These are phyloP conservation scores for Piedraia hortae DNA, from an alignment of 2,329 filamentous ascomycete species.

Conservation along the genomic window DNA sequence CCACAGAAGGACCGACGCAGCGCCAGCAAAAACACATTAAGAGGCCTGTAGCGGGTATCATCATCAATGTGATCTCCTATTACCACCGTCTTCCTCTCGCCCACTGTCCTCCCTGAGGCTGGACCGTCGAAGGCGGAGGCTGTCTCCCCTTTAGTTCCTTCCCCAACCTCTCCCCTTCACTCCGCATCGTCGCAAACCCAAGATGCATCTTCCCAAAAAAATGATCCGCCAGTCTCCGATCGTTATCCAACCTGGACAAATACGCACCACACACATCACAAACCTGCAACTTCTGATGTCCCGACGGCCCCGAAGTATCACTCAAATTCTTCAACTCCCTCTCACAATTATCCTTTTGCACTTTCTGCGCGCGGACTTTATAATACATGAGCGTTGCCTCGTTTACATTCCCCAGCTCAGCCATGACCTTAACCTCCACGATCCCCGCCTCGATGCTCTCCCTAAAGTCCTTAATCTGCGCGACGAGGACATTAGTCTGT, in stretches of 20 bases:
- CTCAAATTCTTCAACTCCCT: slow-evolving; percentile 69
- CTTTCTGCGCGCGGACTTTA: slow-evolving; percentile 53
- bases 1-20: slow-evolving; percentile 32
- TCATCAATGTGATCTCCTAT: no score
- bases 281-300: slow-evolving; percentile 93
- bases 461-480: slow-evolving; percentile 56
- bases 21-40: slow-evolving; percentile 46
- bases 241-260: slow-evolving; percentile 74
- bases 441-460: slow-evolving; percentile 57
- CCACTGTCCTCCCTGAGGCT: no score
- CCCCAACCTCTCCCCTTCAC: slow-evolving; percentile 63
- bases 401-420: slow-evolving; percentile 53
- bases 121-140: no score
- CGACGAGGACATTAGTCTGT: slow-evolving; percentile 74
- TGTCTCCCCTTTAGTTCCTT: slow-evolving; percentile 57
- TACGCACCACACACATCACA: slow-evolving; percentile 97
- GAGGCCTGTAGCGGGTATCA: no score
- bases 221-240: slow-evolving; percentile 76
- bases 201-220: slow-evolving; percentile 99
- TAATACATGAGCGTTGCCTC: slow-evolving; percentile 69
- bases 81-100: no score
- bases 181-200: slow-evolving; percentile 93
- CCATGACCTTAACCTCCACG: slow-evolving; percentile 62
- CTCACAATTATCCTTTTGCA: slow-evolving; percentile 60
- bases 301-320: slow-evolving; percentile 75